phyloP scores from a whole-genome alignment of 441 rosid genomes.

The Bocquillonia castaneifolia region DNA sequence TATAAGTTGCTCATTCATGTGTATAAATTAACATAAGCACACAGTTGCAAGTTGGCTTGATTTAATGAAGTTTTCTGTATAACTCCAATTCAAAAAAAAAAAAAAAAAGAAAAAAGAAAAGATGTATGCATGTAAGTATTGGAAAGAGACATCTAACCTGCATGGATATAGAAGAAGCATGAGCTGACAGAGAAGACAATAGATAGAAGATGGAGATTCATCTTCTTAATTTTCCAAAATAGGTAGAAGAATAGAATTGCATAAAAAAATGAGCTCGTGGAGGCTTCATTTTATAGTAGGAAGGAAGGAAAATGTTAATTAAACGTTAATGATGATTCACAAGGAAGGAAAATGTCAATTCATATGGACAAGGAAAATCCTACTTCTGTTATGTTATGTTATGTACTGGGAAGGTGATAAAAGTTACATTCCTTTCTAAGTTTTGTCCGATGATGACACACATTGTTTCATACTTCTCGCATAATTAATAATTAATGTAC shows the following conservation, averaged over 20 bases:
- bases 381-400: no score
- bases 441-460: no score
- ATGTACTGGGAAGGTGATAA: no score
- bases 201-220: background rate
- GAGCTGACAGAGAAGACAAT: background rate
- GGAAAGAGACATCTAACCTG: conserved; percentile 2
- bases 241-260: background rate
- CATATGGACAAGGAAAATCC: no score
- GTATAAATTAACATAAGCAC: no score
- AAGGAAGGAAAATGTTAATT: background rate
- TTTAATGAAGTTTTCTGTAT: no score
- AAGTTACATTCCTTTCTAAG: no score
- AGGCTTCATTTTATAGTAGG: background rate
- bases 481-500: background rate
- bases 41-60: no score
- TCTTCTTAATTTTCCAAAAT: background rate
- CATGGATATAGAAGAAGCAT: background rate
- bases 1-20: no score
- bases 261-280: background rate
- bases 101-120: background rate
- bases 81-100: no score
- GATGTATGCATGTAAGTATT: no score
- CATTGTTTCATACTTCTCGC: no score
- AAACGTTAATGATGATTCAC: background rate
- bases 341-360: background rate